These are phyloP conservation scores for Pleurotus giganteus DNA, from an alignment of 768 basidiomycete species.

Conservation along the genomic window DNA sequence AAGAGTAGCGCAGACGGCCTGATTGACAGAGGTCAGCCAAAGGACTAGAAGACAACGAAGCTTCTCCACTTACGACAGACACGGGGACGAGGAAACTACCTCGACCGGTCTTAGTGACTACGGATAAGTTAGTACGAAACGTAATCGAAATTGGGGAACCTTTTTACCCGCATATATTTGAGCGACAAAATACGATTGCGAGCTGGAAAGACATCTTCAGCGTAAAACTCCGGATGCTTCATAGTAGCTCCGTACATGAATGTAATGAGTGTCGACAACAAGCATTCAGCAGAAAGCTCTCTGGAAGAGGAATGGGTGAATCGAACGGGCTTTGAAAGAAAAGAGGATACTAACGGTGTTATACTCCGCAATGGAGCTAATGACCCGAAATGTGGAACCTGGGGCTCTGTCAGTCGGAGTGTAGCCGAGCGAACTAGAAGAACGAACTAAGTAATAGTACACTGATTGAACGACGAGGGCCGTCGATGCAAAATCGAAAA, in stretches of 20 bases:
- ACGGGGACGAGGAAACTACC: slow-evolving; percentile 26
- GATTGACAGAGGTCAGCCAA: not conserved
- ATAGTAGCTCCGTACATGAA: slow-evolving; percentile 30
- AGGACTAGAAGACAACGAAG: not conserved
- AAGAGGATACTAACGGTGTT: slow-evolving; percentile 34
- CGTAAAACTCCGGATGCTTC: not conserved
- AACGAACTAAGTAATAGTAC: slow-evolving; percentile 40
- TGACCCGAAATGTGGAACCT: slow-evolving; percentile 46
- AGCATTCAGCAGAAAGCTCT: slow-evolving; percentile 40
- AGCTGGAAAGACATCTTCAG: slow-evolving; percentile 22
- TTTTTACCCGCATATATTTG: slow-evolving; percentile 35
- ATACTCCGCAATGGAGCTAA: slow-evolving; percentile 33
- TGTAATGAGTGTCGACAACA: slow-evolving; percentile 40
- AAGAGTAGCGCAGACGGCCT: slow-evolving; percentile 24
- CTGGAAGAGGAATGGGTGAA: slow-evolving; percentile 16
- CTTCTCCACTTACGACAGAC: slow-evolving; percentile 22
- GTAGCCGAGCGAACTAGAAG: not conserved
- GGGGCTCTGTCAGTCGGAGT: not conserved
- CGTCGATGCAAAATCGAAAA: slow-evolving; percentile 37
- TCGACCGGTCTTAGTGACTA: slow-evolving; percentile 6
- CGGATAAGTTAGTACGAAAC: not conserved
- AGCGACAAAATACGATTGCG: slow-evolving; percentile 42
- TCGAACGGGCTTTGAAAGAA: not conserved
- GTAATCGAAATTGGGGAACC: not conserved
- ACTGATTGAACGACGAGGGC: slow-evolving; percentile 40